Evolutionary conservation across 768 basidiomycete genomes (phyloP).

Genomic region (Rhizopogon salebrosus): DNA sequence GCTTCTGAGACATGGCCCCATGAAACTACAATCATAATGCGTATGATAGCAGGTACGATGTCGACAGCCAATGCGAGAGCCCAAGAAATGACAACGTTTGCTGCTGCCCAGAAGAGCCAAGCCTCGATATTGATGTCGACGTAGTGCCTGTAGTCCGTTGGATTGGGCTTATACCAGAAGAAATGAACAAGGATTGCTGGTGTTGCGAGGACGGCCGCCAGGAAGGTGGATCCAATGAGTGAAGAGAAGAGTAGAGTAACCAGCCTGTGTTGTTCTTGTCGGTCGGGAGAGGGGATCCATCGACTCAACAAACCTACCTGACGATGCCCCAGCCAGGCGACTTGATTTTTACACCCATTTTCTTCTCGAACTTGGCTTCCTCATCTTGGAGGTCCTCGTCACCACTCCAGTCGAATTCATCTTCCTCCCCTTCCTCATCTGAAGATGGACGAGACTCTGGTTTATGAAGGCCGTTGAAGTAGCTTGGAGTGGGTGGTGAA

Average conservation of each 20-base stretch:
- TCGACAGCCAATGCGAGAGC: constrained; percentile 70
- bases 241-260: constrained; percentile 64
- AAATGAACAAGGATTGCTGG: constrained; percentile 63
- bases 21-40: constrained; percentile 45
- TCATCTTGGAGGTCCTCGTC: constrained; percentile 74
- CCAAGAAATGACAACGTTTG: constrained; percentile 77
- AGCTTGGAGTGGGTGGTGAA: constrained; percentile 16
- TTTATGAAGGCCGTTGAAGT: constrained; percentile 26
- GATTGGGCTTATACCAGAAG: constrained; percentile 63
- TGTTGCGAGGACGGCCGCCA: constrained; percentile 55
- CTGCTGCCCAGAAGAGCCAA: constrained; percentile 80
- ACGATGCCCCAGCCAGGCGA: constrained; percentile 45
- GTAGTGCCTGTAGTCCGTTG: constrained; percentile 49
- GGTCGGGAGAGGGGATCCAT: background rate
- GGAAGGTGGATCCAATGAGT: constrained; percentile 64
- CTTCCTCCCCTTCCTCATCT: constrained; percentile 50
- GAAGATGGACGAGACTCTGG: constrained; percentile 37
- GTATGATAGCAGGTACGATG: constrained; percentile 52
- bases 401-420: constrained; percentile 72
- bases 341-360: constrained; percentile 47
- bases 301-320: constrained; percentile 34
- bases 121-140: constrained; percentile 65
- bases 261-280: constrained; percentile 34
- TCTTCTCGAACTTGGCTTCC: constrained; percentile 58
- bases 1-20: constrained; percentile 78